Evolutionary conservation across 2,329 filamentous ascomycete species (phyloP), one percentile per base, ranked within the genome.

Genomic region (Coniochaeta sp.): DNA sequence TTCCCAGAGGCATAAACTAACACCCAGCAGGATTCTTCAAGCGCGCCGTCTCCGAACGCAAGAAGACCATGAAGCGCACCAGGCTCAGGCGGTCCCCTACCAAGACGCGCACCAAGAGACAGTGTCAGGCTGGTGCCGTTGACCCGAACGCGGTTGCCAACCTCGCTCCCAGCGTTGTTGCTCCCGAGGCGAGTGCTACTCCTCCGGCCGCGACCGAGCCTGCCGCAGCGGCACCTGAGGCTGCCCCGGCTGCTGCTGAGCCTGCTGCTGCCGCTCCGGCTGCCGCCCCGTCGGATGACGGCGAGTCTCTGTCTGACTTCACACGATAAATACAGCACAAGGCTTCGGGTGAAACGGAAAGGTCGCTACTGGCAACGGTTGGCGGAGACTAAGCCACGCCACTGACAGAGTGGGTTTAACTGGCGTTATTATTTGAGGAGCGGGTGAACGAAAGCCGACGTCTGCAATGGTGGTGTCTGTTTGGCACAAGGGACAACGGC

Each of bases 21-120:
- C 27, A 8, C 30, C 40, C 6, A 28, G 3, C 51, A 63, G 62
- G 61, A 16, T 51, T 58, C 18, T 60, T 67, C 58, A 67, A 67
- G 59, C 63, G 65, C 1, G 62, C 61, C 20, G 38, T 63, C 1
- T 53, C 38, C 9, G 55, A 58, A n/a, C 56, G 53, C 49, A 65
- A 59, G 49, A 61, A 65, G 57, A 58, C 55, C 14, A 55, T 60
- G 53, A 59, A 58, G 50, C 52, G 57, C 12, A 59, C 58, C 45
- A 59, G 52, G 45, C 54, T 61, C 9, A 59, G 62, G 31, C 61
- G 61, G 24, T 52, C 54, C 8, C 20, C 38, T 14, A 49, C 51
- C 30, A 53, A 54, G 22, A 32, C 49, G 8, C 52, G 31, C 16
- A 27, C 45, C 48, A 66, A 60, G 56, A 58, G 59, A 47, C 62